phyloP scores from a whole-genome alignment of 352 stramenopile genomes.

The Phytopythium vexans region DNA sequence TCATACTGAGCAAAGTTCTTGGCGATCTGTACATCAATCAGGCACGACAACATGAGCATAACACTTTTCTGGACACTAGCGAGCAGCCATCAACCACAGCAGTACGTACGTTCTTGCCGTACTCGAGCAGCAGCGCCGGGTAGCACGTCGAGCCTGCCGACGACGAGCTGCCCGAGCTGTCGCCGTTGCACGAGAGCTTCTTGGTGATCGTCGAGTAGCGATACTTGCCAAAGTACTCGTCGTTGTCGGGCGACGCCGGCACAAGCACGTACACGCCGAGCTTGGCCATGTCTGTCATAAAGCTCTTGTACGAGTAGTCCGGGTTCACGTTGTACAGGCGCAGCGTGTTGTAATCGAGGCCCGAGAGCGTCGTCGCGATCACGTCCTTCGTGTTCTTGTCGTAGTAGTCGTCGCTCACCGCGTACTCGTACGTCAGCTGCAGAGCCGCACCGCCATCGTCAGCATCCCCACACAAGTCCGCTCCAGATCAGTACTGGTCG shows the following conservation, averaged over 20 bases:
- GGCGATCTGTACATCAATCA: slow-evolving; percentile 40
- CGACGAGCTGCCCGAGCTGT: slow-evolving; percentile 24
- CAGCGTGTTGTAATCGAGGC: slow-evolving; percentile 81
- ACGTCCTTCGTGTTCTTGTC: slow-evolving; percentile 76
- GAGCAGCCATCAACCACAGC: neutral
- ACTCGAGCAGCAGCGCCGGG: slow-evolving; percentile 77
- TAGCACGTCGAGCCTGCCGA: slow-evolving; percentile 67
- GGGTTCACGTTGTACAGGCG: slow-evolving; percentile 89
- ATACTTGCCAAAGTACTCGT: slow-evolving; percentile 85
- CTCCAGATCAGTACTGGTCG: neutral
- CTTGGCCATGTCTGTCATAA: slow-evolving; percentile 81
- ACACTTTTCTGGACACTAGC: neutral
- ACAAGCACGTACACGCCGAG: slow-evolving; percentile 82
- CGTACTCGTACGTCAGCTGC: slow-evolving; percentile 87
- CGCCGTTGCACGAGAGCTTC: slow-evolving; percentile 46
- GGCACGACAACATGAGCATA: neutral
- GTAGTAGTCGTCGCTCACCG: slow-evolving; percentile 84
- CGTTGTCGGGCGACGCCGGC: slow-evolving; percentile 75
- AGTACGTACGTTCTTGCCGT: slow-evolving; percentile 64
- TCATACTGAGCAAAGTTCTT: slow-evolving; percentile 89
- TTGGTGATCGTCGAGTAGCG: slow-evolving; percentile 78
- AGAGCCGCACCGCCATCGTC: neutral
- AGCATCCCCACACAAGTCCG: neutral
- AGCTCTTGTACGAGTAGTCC: slow-evolving; percentile 73
- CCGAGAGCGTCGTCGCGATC: slow-evolving; percentile 63